Base-by-base conservation (phyloP, 192 early-diverging fungal species). In the Entophlyctis luteolus region DNA sequence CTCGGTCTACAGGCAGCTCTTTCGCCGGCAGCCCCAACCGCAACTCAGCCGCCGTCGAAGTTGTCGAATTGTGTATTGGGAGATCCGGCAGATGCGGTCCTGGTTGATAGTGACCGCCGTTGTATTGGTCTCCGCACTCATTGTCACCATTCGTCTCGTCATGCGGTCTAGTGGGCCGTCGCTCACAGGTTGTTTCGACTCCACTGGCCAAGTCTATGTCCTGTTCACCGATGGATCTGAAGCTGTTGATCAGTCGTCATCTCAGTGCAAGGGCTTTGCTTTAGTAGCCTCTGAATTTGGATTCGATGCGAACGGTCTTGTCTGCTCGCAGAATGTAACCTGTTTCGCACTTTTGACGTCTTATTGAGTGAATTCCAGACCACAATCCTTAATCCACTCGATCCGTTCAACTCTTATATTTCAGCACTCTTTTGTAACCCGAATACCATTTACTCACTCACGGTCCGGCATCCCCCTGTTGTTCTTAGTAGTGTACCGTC, bases 361-460 rank as follows among this genome's bases (percentile, higher is more conserved):
- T 42, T 42, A n/a, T 42, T 42, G 8, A 42, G 8, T 42, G 10
- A 42, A 12, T 42, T 42, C 39, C 42, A 52, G 52, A 66, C 63
- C 16, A 66, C 63, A 25, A 37, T 55, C 36, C 12, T 33, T 2
- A 63, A 63, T 32, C 46, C 60, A 14, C 3, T 27, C 39, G 32
- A 49, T 31, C 39, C 39, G 8, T 28, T 48, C 20, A 25, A 34
- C 6, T 63, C 63, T 20, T 33, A 34, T 16, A 39, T 66, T 10
- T 22, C 48, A 38, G 63, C 63, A 27, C 18, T 34, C 12, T 66
- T 66, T 55, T 66, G 63, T 36, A 48, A 54, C 35, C 50, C 48
- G 4, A 35, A 32, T 36, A 54, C 63, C 12, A 29, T 66, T 38
- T 12, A 28, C 18, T 8, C 5, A 18, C 10, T 66, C 23, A 22